Percentiles rank a stretch among this genome's conserved stretches.
Conservation (phyloP, 805 yeast species). For the Barnettozyma salicaria region DNA sequence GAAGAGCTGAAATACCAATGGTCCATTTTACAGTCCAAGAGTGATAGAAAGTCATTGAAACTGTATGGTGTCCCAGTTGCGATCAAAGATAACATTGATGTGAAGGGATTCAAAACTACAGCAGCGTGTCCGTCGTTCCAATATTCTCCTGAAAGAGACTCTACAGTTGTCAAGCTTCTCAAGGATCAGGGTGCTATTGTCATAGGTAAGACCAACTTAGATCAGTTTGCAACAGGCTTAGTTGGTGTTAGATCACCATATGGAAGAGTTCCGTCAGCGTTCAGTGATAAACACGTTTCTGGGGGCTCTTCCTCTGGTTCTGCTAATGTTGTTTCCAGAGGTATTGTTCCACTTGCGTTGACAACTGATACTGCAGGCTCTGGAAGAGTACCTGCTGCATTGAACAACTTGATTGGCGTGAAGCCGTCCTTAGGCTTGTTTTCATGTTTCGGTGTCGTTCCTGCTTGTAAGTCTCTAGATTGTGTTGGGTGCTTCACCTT, state of each 20-base stretch:
- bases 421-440: slow-evolving; percentile 90
- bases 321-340: slow-evolving; percentile 86
- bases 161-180: slow-evolving; percentile 68
- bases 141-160: slow-evolving; percentile 63
- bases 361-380: slow-evolving; percentile 99
- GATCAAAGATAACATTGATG: slow-evolving; percentile 92
- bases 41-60: slow-evolving; percentile 49
- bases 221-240: slow-evolving; percentile 95
- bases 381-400: slow-evolving; percentile 94
- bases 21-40: slow-evolving; percentile 60
- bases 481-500: slow-evolving; percentile 84
- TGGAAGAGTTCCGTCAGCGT: slow-evolving; percentile 80
- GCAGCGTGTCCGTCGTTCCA: slow-evolving; percentile 91
- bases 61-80: slow-evolving; percentile 95
- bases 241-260: slow-evolving; percentile 96
- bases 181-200: slow-evolving; percentile 89
- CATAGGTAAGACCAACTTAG: slow-evolving; percentile 90
- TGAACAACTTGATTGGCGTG: slow-evolving; percentile 86
- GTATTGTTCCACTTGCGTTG: slow-evolving; percentile 79
- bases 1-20: slow-evolving; percentile 72
- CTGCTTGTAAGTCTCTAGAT: slow-evolving; percentile 93
- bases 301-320: slow-evolving; percentile 98
- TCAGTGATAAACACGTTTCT: slow-evolving; percentile 69
- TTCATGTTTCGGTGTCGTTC: slow-evolving; percentile 89
- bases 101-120: slow-evolving; percentile 72